Conservation (phyloP, 345 rosid species). For the Salix purpurea region DNA sequence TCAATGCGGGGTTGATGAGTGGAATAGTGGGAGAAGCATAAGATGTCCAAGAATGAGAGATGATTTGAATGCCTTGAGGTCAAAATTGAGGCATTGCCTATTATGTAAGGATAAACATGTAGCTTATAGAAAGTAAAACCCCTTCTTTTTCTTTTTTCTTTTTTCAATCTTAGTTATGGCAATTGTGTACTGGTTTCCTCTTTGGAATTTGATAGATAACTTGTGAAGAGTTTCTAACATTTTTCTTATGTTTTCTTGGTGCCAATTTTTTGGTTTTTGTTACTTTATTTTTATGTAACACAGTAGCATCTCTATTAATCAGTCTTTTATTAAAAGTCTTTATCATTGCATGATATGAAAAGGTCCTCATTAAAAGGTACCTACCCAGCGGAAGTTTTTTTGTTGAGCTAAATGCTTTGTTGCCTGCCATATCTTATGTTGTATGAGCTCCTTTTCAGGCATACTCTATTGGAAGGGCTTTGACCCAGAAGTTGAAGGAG, state of each 20-base stretch:
- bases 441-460: slow-evolving; percentile 53
- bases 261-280: neutral
- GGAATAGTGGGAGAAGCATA: neutral
- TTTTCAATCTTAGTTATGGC: neutral
- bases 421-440: neutral
- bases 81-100: neutral
- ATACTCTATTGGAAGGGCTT: slow-evolving; percentile 87
- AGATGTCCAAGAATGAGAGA: no score
- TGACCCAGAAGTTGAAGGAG: slow-evolving; percentile 92
- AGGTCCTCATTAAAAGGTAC: neutral
- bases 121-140: neutral
- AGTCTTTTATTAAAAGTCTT: neutral
- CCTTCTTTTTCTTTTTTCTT: neutral
- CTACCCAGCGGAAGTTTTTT: neutral
- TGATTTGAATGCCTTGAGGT: neutral
- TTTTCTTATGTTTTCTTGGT: neutral
- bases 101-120: neutral
- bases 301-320: neutral
- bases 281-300: neutral
- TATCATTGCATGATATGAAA: neutral
- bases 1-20: neutral
- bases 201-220: neutral
- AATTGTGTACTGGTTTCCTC: neutral
- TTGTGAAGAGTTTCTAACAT: neutral
- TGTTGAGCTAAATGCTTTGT: neutral